These are phyloP conservation scores for Exophiala viscosa DNA, from an alignment of 2,329 filamentous ascomycete genomes.

Conservation along the genomic window DNA sequence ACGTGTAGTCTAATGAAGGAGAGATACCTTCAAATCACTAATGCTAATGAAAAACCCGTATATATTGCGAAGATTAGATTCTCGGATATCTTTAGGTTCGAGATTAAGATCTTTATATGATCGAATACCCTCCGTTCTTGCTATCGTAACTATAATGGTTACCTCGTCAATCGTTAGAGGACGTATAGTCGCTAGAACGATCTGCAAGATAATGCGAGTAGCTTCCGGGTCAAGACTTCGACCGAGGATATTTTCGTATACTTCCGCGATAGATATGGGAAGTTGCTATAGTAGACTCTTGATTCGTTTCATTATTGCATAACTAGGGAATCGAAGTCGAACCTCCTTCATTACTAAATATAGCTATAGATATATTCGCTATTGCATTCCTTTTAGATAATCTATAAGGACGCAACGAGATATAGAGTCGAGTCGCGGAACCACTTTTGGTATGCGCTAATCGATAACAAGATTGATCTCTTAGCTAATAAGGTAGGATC, in stretches of 20 bases:
- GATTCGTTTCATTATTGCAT: slow-evolving; percentile 4
- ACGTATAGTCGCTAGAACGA: slow-evolving; percentile 22
- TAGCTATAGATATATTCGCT: slow-evolving; percentile 33
- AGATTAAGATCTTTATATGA: slow-evolving; percentile 1
- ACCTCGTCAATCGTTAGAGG: slow-evolving; percentile 24
- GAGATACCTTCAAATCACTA: slow-evolving; percentile 25
- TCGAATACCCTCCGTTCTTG: background rate
- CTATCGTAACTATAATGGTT: slow-evolving; percentile 15
- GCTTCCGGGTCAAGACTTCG: slow-evolving; percentile 1
- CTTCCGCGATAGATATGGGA: slow-evolving; percentile 18
- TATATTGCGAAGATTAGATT: background rate
- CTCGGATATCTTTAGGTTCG: slow-evolving; percentile 12
- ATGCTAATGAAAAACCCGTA: slow-evolving; percentile 32
- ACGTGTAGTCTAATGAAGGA: slow-evolving; percentile 33
- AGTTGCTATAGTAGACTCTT: slow-evolving; percentile 12
- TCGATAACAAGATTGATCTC: slow-evolving; percentile 29
- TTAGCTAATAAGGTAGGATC: slow-evolving; percentile 19
- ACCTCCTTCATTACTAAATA: slow-evolving; percentile 22
- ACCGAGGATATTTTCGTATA: slow-evolving; percentile 26
- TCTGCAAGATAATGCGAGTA: slow-evolving; percentile 20
- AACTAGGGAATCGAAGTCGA: slow-evolving; percentile 8
- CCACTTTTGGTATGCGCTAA: slow-evolving; percentile 15
- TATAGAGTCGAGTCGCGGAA: background rate
- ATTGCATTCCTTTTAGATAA: slow-evolving; percentile 11
- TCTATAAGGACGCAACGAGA: background rate